Evolutionary conservation across 305 asterid species (phyloP), one percentile per base, ranked within the genome.

Genomic region (Fraxinus velutina): DNA sequence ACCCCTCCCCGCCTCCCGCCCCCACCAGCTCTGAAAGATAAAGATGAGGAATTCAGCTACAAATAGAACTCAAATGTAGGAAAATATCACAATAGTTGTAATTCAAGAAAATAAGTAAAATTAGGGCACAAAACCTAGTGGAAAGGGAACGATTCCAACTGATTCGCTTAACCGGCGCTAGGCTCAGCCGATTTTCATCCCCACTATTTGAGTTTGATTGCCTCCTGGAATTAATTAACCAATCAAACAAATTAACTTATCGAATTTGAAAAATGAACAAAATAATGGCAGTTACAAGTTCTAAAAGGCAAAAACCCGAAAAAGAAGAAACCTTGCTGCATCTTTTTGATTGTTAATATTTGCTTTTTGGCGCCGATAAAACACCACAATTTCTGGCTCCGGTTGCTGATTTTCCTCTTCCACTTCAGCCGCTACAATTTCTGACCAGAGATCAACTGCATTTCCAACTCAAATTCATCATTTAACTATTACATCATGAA

Each of bases 81-180:
- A 77, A 60, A 9, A 8, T 9, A 5, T 19, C 66, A n/a, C 84
- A 76, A 7, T 10, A 9, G 42, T 62, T 19, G 37, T 4, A 52
- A 57, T 81, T 83, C 44, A 57, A 68, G 2, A 57, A 30, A 78
- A 57, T 66, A 19, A 73, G 82, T 33, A 36, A 80, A 72, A 82
- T 36, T 82, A 81, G 81, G 86, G 79, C 81, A 52, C 79, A 73
- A 76, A 71, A 94, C 98, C 98, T 94, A 32, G 92, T 94, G 60
- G 94, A 92, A 79, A 95, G 97, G 55, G 97, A 88, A 39, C 98
- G 96, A 68, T 90, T 94, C 96, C 97, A 86, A 84, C 95, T 91
- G 86, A 88, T 76, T 60, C 96, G 90, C 82, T 83, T 89, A 37
- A 86, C 89, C 24, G 91, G 93, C 10, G 78, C 88, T 29, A 93